These are phyloP conservation scores for Staphylotrichum longicolle DNA, from an alignment of 495 filamentous ascomycete species.

Conservation along the genomic window DNA sequence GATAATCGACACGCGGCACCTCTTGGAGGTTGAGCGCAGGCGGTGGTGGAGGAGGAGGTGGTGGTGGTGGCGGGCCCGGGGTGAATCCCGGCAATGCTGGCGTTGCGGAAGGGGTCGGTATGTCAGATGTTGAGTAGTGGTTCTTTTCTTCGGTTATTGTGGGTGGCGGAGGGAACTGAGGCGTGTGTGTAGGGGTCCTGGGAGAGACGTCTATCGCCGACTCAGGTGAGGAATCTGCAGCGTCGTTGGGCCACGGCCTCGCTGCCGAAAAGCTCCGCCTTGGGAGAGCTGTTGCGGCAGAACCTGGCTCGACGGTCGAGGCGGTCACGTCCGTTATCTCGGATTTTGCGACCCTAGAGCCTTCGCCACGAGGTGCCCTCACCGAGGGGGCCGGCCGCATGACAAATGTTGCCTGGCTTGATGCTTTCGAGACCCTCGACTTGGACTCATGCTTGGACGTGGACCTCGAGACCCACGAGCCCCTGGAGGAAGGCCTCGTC, in stretches of 20 bases:
- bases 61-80: constrained; percentile 53
- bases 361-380: constrained; percentile 21
- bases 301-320: constrained; percentile 31
- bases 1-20: constrained; percentile 78
- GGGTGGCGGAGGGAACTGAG: constrained; percentile 46
- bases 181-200: constrained; percentile 54
- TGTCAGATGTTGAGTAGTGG: constrained; percentile 29
- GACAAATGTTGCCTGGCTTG: constrained; percentile 46
- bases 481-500: constrained; percentile 40
- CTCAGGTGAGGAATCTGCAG: constrained; percentile 44
- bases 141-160: constrained; percentile 37
- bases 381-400: constrained; percentile 26
- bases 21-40: constrained; percentile 62
- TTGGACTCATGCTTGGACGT: constrained; percentile 47
- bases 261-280: constrained; percentile 48
- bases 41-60: constrained; percentile 75
- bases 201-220: constrained; percentile 56
- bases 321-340: constrained; percentile 22
- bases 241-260: constrained; percentile 35
- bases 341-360: constrained; percentile 12
- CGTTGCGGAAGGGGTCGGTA: constrained; percentile 43
- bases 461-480: constrained; percentile 42
- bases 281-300: constrained; percentile 60
- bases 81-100: constrained; percentile 31
- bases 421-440: constrained; percentile 47